These are phyloP conservation scores for Calocera viscosa DNA, from an alignment of 768 basidiomycete species.

Conservation along the genomic window DNA sequence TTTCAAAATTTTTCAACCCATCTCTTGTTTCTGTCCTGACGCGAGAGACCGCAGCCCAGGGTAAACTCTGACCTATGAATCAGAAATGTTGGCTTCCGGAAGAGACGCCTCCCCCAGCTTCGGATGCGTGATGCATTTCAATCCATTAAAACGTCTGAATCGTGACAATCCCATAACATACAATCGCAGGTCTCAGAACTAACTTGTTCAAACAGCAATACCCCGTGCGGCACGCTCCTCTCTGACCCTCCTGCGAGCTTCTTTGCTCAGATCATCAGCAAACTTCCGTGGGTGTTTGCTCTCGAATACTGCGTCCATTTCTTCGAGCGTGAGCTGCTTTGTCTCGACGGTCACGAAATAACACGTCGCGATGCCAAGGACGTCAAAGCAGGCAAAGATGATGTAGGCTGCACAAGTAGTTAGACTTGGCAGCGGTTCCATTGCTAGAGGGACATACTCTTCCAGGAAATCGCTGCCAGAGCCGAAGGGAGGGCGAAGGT, in stretches of 20 bases:
- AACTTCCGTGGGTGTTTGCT: conserved; percentile 17
- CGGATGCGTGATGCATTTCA: too few species aligned
- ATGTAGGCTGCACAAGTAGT: conserved; percentile 32
- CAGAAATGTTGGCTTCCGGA: too few species aligned
- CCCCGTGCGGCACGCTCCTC: neutral
- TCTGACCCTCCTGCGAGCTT: conserved; percentile 15
- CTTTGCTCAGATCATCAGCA: conserved; percentile 15
- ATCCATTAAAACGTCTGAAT: too few species aligned
- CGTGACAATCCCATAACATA: too few species aligned
- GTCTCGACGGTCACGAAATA: conserved; percentile 43
- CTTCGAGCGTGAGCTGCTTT: conserved; percentile 39
- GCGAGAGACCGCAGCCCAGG: too few species aligned
- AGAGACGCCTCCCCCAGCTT: too few species aligned
- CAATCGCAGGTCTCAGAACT: too few species aligned
- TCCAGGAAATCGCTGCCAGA: conserved; percentile 36
- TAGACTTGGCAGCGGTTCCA: neutral
- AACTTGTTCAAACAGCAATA: too few species aligned
- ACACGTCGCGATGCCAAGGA: conserved; percentile 36
- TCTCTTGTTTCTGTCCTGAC: too few species aligned
- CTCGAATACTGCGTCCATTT: conserved; percentile 35
- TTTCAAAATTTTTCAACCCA: too few species aligned
- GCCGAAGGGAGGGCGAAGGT: conserved; percentile 42
- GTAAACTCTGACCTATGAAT: too few species aligned
- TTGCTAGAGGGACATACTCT: conserved; percentile 15
- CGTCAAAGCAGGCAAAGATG: conserved; percentile 40